Evolutionary conservation across 768 basidiomycete genomes (phyloP), one percentile per base, ranked within the genome.

Genomic region (Asterophora parasitica): DNA sequence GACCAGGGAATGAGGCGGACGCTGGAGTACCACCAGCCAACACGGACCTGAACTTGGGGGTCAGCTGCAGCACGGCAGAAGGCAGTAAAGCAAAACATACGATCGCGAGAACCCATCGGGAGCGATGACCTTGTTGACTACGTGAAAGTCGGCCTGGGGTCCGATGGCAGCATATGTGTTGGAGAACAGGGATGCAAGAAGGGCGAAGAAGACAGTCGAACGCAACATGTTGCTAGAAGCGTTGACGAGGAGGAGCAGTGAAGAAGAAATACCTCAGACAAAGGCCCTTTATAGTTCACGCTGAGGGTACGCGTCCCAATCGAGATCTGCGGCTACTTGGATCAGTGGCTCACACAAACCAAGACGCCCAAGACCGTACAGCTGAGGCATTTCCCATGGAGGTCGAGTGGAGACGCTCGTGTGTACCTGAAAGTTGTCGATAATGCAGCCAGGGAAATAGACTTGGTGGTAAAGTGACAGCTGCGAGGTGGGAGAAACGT

Each of bases 101-200:
- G 41, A 32, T 20, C 57, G 46, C 28, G 46, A 34, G 26, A 58
- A 58, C 10, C 57, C 57, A 56, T 58, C 57, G 10, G 57, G 57
- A 28, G 55, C 46, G 16, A 56, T 33, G 16, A 19, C 46, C 0
- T 12, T 41, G 20, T 54, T 56, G 11, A 47, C 48, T 2, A 58
- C 56, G 8, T 55, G 43, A 37, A 58, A 30, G 28, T 58, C 57
- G 27, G 62, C 54, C 28, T 47, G 46, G 12, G 65, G 65, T 0
- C 65, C 64, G 45, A 66, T 58, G 4, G 11, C 57, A 60, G 6
- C 40, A 40, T 4, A 35, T 52, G 11, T 30, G 19, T 8, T 27
- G 50, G 35, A 30, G 28, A 27, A 42, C 26, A 16, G 26, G 10
- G 16, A 42, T 17, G 19, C 9, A 33, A 33, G 10, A 16, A 31